Evolutionary conservation across 345 rosid genomes (phyloP), one percentile per base, ranked within the genome.

Genomic region (Syzygium aqueum): DNA sequence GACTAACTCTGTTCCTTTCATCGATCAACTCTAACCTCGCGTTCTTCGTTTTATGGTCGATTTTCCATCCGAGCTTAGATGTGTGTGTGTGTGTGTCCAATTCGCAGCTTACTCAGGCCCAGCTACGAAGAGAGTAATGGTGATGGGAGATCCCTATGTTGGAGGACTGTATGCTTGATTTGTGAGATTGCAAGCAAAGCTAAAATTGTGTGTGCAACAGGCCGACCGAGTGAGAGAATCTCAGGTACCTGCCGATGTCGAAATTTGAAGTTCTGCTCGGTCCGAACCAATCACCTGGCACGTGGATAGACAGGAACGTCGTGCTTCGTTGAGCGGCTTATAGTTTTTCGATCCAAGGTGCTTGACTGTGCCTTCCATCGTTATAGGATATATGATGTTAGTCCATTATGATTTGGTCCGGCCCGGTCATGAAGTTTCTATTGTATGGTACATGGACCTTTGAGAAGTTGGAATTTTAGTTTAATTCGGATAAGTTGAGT

Each of bases 151-250:
- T 7, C 25, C 57, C 21, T 19, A 3, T 19, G 57, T 53, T 53
- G 8, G 57, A 53, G 9, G 57, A 21, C 25, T 21, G 7, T 19
- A 53, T 21, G 33, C 4, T 0, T 2, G 17, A 3, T 15, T 28
- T 28, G 5, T 63, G 21, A 63, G 77, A 63, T 59, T 27, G 30
- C 30, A 27, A 5, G 67, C 33, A 12, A 11, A 13, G 73, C 33
- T 0, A 0, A 25, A 54, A 59, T 27, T 59, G 30, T 27, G 14
- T n/a, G 73, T 12, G 14, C n/a, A 2, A n/a, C 0, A 2, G 17
- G 77, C 11, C 5, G 67, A 27, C 67, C 8, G 30, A 59, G 1
- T 0, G 8, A 59, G 7, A 0, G 3, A 27, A 59, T 59, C 30
- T 28, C 11, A 27, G 40, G 40, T 30, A n/a, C 77, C 28, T 63